phyloP scores from a whole-genome alignment of 2,329 filamentous ascomycete species.

The Diaporthe aspalathi region DNA sequence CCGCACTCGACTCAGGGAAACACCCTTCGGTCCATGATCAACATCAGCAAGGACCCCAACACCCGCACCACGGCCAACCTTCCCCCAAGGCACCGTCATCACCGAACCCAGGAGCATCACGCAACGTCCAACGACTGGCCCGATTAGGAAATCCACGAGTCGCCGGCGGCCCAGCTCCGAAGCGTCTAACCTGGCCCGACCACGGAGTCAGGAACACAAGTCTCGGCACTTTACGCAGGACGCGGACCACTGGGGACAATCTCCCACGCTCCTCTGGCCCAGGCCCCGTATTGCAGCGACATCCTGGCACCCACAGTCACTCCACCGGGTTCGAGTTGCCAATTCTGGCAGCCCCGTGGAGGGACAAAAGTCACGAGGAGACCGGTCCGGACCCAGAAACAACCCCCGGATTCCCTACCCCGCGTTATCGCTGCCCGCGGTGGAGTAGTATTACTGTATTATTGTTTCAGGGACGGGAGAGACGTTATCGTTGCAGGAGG shows the following conservation, averaged over 20 bases:
- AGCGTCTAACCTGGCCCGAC: conserved; percentile 21
- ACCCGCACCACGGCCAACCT: neutral
- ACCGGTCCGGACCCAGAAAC: neutral
- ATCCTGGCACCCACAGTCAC: neutral
- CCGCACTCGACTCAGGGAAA: neutral
- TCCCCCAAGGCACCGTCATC: neutral
- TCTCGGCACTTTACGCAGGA: conserved; percentile 34
- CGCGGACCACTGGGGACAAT: conserved; percentile 18
- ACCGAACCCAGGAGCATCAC: conserved; percentile 6
- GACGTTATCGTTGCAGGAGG: neutral
- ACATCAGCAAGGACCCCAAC: conserved; percentile 11
- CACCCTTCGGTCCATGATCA: conserved; percentile 8
- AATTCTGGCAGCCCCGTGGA: conserved; percentile 31
- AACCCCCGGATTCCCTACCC: conserved; percentile 22
- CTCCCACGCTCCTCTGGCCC: neutral
- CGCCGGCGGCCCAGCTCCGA: conserved; percentile 37
- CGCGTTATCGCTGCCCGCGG: conserved; percentile 4
- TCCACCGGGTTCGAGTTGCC: conserved; percentile 9
- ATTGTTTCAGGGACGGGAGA: neutral
- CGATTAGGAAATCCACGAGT: conserved; percentile 37
- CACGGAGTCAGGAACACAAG: neutral
- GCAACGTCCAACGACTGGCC: conserved; percentile 13
- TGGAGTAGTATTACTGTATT: neutral
- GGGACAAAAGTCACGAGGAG: conserved; percentile 27
- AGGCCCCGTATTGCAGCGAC: conserved; percentile 12